These are phyloP conservation scores for Spergularia azorica DNA, from an alignment of 179 eudicot genomes.

Conservation along the genomic window DNA sequence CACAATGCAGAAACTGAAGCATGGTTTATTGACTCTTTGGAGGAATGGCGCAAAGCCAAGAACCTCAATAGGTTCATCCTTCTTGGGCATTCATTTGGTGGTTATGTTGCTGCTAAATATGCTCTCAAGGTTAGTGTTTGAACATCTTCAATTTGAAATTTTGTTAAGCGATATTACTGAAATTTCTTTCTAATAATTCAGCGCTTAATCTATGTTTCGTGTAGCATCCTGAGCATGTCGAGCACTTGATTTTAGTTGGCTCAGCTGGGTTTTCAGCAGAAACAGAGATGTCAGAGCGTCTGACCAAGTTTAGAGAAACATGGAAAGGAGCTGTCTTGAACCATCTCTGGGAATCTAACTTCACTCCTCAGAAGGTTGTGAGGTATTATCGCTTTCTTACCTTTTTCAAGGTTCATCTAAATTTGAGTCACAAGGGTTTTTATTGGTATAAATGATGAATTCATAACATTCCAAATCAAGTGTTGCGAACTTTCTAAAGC, in stretches of 20 bases:
- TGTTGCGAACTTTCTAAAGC: neutral
- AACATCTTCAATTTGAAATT: conserved; percentile 8
- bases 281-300: conserved; percentile 66
- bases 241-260: conserved; percentile 90
- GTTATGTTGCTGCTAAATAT: conserved; percentile 86
- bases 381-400: conserved; percentile 47
- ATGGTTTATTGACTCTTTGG: conserved; percentile 93
- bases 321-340: conserved; percentile 94
- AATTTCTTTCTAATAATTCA: too few species aligned
- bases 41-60: conserved; percentile 93
- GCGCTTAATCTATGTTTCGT: conserved; percentile 6
- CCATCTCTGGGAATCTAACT: conserved; percentile 94
- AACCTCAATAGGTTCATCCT: conserved; percentile 76
- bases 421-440: neutral
- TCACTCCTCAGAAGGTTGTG: conserved; percentile 82
- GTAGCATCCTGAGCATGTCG: conserved; percentile 92
- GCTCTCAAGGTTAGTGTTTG: conserved; percentile 58
- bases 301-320: conserved; percentile 63
- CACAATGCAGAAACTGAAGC: conserved; percentile 85
- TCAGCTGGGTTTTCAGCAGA: conserved; percentile 81
- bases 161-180: neutral
- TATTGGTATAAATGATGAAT: neutral
- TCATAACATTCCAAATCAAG: neutral
- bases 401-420: conserved; percentile 5
- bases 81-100: conserved; percentile 98